phyloP scores from a whole-genome alignment of 345 rosid species.

The Combretum micranthum region DNA sequence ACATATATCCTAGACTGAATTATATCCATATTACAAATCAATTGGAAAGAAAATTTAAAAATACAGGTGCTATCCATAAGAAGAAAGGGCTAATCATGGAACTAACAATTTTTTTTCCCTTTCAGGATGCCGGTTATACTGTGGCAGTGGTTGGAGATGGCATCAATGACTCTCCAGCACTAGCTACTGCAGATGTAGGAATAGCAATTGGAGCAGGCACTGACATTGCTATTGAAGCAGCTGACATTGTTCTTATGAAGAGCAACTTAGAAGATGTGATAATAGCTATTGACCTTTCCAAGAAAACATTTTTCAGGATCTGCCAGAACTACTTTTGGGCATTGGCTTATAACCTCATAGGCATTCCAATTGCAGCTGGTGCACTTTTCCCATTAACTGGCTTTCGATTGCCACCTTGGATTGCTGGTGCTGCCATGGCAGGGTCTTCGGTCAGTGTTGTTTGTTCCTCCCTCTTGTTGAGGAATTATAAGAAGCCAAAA shows the following conservation, averaged over 20 bases:
- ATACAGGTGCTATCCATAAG: not conserved
- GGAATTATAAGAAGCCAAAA: conserved; percentile 59
- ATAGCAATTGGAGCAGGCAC: conserved; percentile 96
- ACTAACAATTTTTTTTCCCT: not conserved
- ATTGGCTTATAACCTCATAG: conserved; percentile 63
- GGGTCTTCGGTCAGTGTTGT: conserved; percentile 88
- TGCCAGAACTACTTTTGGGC: conserved; percentile 90
- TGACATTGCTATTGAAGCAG: conserved; percentile 86
- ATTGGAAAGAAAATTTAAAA: not conserved
- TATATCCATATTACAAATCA: not conserved
- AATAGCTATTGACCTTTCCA: conserved; percentile 76
- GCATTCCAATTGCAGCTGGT: conserved; percentile 82
- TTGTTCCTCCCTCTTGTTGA: conserved; percentile 70
- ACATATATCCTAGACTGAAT: not conserved
- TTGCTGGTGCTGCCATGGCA: conserved; percentile 95
- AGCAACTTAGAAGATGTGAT: conserved; percentile 84
- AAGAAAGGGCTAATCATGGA: not conserved
- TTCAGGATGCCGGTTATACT: conserved; percentile 43
- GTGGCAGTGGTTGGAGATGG: conserved; percentile 98
- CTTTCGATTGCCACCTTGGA: conserved; percentile 82
- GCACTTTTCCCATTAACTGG: conserved; percentile 55
- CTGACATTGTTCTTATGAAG: conserved; percentile 80
- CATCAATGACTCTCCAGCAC: conserved; percentile 83
- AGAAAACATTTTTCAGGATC: conserved; percentile 71
- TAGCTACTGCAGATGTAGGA: conserved; percentile 84